Percentiles rank a stretch among this genome's conserved stretches.
Conservation (phyloP, 176 grass and related monocot genomes). For the Triticum aestivum region DNA sequence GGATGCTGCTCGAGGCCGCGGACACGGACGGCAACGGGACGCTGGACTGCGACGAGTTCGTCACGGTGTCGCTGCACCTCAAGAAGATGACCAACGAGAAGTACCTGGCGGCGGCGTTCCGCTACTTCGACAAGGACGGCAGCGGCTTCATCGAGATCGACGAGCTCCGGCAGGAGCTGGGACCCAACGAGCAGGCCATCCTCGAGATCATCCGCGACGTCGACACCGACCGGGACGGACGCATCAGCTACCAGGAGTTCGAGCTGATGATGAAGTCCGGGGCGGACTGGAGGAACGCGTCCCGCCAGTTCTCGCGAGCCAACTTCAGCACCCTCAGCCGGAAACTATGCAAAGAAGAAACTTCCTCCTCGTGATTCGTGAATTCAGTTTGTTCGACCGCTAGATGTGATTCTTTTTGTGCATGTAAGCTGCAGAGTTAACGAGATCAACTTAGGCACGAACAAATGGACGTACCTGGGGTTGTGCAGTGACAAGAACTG, state of each 20-base stretch:
- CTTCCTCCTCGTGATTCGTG: background rate
- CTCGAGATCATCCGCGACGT: constrained; percentile 80
- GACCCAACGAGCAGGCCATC: constrained; percentile 64
- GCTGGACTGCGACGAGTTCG: constrained; percentile 89
- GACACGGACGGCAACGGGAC: constrained; percentile 82
- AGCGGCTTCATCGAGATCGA: constrained; percentile 85
- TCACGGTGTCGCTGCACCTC: constrained; percentile 82
- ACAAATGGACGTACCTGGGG: background rate
- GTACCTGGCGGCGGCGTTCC: constrained; percentile 71
- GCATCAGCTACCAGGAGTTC: constrained; percentile 89
- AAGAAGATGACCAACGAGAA: constrained; percentile 85
- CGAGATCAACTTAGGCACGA: constrained; percentile 5
- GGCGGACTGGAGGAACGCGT: constrained; percentile 74
- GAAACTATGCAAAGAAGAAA: constrained; percentile 43
- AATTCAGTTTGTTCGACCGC: background rate
- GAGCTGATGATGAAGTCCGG: constrained; percentile 96
- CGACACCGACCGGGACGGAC: constrained; percentile 71
- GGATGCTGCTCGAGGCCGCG: constrained; percentile 86
- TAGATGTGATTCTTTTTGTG: background rate
- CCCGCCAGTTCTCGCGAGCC: constrained; percentile 48
- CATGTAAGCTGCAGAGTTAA: background rate
- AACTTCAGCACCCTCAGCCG: constrained; percentile 67
- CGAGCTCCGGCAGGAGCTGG: constrained; percentile 67
- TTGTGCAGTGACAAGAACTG: background rate
- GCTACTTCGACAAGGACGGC: constrained; percentile 84